Percentiles rank a stretch among this genome's conserved stretches.
Conservation (phyloP, 129 eudicot species). For the Glebionis coronaria region DNA sequence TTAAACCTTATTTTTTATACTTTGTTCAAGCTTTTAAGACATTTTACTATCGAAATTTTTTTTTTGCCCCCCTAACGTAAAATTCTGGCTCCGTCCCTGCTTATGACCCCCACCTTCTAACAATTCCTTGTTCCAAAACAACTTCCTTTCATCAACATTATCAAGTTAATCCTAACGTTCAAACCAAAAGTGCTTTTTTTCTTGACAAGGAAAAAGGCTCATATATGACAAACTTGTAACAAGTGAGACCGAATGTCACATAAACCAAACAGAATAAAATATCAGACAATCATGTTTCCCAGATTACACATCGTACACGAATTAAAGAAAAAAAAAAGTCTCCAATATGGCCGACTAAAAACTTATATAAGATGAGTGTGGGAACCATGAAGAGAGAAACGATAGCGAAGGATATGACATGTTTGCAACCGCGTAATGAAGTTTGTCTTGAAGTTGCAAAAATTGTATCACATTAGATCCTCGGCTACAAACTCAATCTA, state of each 20-base stretch:
- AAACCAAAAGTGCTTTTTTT: no score
- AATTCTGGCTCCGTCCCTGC: no score
- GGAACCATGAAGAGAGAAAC: background rate
- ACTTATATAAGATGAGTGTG: slow-evolving; percentile 15
- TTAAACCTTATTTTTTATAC: no score
- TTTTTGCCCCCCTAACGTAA: no score
- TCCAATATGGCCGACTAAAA: slow-evolving; percentile 11
- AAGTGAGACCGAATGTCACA: slow-evolving; percentile 15
- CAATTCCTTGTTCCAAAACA: no score
- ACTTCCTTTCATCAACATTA: no score
- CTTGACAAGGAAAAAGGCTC: background rate
- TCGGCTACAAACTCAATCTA: slow-evolving; percentile 41
- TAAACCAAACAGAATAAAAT: slow-evolving; percentile 4
- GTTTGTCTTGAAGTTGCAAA: slow-evolving; percentile 12
- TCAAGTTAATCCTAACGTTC: no score
- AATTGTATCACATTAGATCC: slow-evolving; percentile 1
- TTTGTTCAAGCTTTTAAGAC: no score
- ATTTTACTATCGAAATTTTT: no score
- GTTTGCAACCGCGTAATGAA: slow-evolving; percentile 26
- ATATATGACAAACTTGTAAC: background rate
- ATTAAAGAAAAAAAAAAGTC: slow-evolving; percentile 14
- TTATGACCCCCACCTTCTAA: no score
- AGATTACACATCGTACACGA: slow-evolving; percentile 21
- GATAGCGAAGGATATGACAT: slow-evolving; percentile 6
- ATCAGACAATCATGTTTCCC: slow-evolving; percentile 8